Evolutionary conservation across 139 green algal species (phyloP).

Genomic region (Coelastrella sp.): DNA sequence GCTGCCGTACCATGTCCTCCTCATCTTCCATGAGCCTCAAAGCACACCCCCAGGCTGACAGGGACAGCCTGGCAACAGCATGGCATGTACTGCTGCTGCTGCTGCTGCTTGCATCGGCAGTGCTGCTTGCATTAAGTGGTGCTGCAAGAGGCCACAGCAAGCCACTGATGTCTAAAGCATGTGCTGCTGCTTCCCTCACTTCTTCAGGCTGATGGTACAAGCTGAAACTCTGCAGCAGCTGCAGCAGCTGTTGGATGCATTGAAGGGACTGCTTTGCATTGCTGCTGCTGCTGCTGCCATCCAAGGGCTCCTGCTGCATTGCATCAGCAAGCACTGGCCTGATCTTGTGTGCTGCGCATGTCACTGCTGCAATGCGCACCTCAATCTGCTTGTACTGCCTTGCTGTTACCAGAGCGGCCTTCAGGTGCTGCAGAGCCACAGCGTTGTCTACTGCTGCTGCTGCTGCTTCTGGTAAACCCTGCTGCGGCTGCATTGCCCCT

Average conservation of each 20-base stretch:
- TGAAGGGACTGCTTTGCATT: not conserved
- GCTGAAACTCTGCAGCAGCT: constrained; percentile 33
- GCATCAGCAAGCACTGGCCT: constrained; percentile 16
- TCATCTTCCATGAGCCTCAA: constrained; percentile 85
- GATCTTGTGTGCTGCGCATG: constrained; percentile 58
- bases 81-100: not conserved
- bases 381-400: constrained; percentile 47
- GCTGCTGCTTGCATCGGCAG: not conserved
- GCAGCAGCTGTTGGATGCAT: constrained; percentile 43
- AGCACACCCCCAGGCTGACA: constrained; percentile 65
- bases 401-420: constrained; percentile 43
- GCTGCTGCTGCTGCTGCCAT: constrained; percentile 28
- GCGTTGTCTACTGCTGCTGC: constrained; percentile 12
- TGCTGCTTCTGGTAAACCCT: constrained; percentile 38
- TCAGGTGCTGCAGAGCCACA: constrained; percentile 45
- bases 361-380: constrained; percentile 50
- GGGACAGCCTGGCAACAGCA: constrained; percentile 14
- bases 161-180: constrained; percentile 61
- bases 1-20: constrained; percentile 69
- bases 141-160: constrained; percentile 49
- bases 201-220: constrained; percentile 61
- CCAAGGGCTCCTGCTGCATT: not conserved
- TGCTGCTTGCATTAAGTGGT: not conserved
- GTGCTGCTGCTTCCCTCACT: constrained; percentile 65
- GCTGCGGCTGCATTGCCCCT: not conserved